Conservation (phyloP, 2,329 filamentous ascomycete genomes). For the Sporothrix inflata region DNA sequence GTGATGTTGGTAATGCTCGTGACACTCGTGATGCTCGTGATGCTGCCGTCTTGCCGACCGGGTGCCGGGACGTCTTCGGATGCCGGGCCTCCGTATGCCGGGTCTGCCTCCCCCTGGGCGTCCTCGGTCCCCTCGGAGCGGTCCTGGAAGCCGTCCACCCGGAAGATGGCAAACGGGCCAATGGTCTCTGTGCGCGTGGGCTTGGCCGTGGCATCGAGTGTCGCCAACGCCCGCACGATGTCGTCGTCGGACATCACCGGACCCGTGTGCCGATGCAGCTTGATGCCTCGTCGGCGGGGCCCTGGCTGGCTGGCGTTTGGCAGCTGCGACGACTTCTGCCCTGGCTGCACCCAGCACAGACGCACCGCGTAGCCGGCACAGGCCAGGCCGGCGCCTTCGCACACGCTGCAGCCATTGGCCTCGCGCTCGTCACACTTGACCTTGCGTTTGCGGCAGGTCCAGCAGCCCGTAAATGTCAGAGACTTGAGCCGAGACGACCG, state of each 20-base stretch:
- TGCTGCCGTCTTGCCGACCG: background rate
- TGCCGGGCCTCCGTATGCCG: too few species aligned
- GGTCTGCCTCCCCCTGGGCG: too few species aligned
- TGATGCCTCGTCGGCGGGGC: background rate
- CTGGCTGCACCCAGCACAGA: constrained; percentile 26
- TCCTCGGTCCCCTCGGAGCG: background rate
- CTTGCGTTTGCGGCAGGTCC: constrained; percentile 31
- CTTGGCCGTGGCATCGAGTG: background rate
- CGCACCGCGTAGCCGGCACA: constrained; percentile 27
- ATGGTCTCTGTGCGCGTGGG: background rate
- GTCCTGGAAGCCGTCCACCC: background rate
- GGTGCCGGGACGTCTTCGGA: too few species aligned
- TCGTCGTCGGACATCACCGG: background rate
- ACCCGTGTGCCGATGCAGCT: background rate
- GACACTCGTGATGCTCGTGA: too few species aligned
- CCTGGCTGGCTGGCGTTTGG: background rate
- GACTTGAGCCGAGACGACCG: background rate
- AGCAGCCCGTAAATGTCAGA: constrained; percentile 25
- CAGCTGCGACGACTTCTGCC: background rate
- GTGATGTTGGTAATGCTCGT: background rate
- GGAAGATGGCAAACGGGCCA: constrained; percentile 1
- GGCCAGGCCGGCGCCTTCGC: constrained; percentile 24
- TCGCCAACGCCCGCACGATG: background rate
- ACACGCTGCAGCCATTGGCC: constrained; percentile 28
- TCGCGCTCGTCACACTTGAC: constrained; percentile 34